A percentile compares a stretch with the other conserved stretches of the same genome.
phyloP scores from a whole-genome alignment of 1,284 basidiomycete species.

The Wolfiporia cocos region DNA sequence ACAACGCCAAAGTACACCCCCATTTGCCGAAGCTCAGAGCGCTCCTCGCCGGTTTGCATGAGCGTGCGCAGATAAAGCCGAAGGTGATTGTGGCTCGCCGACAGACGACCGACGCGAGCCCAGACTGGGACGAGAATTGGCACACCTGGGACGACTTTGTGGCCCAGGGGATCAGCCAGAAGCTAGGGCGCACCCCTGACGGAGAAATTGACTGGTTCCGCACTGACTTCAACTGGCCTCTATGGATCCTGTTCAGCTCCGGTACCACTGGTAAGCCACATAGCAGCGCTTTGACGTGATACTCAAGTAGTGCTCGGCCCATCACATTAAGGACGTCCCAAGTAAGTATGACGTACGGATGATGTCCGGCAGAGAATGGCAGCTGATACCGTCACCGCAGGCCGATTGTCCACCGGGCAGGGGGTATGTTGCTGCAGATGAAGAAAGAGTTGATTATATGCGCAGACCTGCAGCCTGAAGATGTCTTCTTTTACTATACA shows the following conservation, averaged over 20 bases:
- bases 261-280: slow-evolving; percentile 85
- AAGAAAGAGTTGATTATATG: slow-evolving; percentile 81
- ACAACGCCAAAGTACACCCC: slow-evolving; percentile 65
- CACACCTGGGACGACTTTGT: slow-evolving; percentile 56
- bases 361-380: slow-evolving; percentile 5
- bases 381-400: slow-evolving; percentile 29
- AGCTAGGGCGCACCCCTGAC: slow-evolving; percentile 39
- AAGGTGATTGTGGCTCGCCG: slow-evolving; percentile 58
- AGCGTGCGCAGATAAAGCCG: slow-evolving; percentile 32
- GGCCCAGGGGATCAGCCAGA: slow-evolving; percentile 33
- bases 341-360: slow-evolving; percentile 33
- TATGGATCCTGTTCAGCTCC: slow-evolving; percentile 86
- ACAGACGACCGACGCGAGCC: slow-evolving; percentile 31
- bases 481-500: slow-evolving; percentile 86
- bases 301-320: not conserved
- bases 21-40: slow-evolving; percentile 62
- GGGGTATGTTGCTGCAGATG: slow-evolving; percentile 82
- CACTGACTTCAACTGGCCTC: slow-evolving; percentile 71
- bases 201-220: slow-evolving; percentile 58
- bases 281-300: too few species aligned
- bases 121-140: slow-evolving; percentile 42
- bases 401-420: slow-evolving; percentile 80
- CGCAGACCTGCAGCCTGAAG: slow-evolving; percentile 61
- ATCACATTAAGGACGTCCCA: slow-evolving; percentile 37
- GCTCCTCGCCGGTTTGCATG: slow-evolving; percentile 45